Conservation (phyloP, 176 grass and related monocot genomes). For the Carex scoparia region DNA sequence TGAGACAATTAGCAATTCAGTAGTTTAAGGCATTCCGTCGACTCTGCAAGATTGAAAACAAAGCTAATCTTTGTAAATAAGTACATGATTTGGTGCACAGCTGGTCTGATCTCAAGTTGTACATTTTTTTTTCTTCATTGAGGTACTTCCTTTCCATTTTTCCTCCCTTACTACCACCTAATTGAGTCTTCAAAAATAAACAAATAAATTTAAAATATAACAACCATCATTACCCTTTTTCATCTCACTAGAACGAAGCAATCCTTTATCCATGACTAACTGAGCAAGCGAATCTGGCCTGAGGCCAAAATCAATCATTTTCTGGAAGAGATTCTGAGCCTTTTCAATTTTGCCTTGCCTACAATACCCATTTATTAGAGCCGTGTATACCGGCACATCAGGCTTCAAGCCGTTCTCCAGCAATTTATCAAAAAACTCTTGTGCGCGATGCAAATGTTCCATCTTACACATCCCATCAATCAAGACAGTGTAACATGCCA, state of each 20-base stretch:
- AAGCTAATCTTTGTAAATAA: not conserved
- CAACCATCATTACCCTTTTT: not conserved
- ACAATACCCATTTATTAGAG: slow-evolving; percentile 45
- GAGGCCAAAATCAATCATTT: slow-evolving; percentile 39
- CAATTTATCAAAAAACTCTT: slow-evolving; percentile 38
- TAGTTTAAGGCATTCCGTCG: too few species aligned
- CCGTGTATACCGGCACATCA: slow-evolving; percentile 31
- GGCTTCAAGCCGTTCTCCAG: slow-evolving; percentile 22
- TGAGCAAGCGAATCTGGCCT: slow-evolving; percentile 25
- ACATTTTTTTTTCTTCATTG: not conserved
- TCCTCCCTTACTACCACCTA: not conserved
- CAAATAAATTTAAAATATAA: not conserved
- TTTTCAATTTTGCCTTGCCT: slow-evolving; percentile 24
- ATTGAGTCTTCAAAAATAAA: not conserved
- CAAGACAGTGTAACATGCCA: slow-evolving; percentile 37
- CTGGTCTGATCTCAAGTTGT: not conserved
- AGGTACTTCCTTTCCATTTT: not conserved
- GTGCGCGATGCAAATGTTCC: slow-evolving; percentile 31
- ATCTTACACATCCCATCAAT: slow-evolving; percentile 42
- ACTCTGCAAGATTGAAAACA: not conserved
- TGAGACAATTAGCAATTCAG: not conserved
- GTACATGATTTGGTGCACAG: not conserved
- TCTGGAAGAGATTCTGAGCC: slow-evolving; percentile 32
- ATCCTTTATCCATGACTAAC: slow-evolving; percentile 26
- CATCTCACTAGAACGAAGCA: slow-evolving; percentile 8